Percentiles rank a stretch among this genome's conserved stretches.
phyloP scores from a whole-genome alignment of 257 asterid genomes.

The Striga asiatica region DNA sequence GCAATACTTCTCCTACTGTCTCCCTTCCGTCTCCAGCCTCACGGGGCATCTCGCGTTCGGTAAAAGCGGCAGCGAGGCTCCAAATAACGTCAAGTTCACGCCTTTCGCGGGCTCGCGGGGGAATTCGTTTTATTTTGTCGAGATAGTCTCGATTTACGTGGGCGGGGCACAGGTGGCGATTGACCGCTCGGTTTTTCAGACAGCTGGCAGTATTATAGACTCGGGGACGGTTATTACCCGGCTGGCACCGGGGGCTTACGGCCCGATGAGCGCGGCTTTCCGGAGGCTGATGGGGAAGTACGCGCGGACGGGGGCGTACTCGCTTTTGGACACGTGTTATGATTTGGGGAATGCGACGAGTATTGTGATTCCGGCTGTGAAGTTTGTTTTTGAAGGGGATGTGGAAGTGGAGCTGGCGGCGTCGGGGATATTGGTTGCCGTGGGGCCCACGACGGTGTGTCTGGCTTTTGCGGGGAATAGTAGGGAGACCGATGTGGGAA shows the following conservation, averaged over 20 bases:
- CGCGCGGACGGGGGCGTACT: constrained; percentile 34
- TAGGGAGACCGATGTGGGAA: constrained; percentile 24
- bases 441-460: constrained; percentile 24
- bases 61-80: constrained; percentile 15
- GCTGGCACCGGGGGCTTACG: constrained; percentile 50
- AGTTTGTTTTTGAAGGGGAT: constrained; percentile 40
- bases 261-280: constrained; percentile 36
- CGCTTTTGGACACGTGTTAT: constrained; percentile 59
- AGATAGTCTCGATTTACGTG: constrained; percentile 27
- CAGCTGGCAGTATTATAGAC: constrained; percentile 51
- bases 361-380: constrained; percentile 29
- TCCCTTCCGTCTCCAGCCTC: constrained; percentile 46
- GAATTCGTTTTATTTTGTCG: constrained; percentile 35
- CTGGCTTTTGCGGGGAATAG: constrained; percentile 59
- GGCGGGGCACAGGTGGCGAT: constrained; percentile 43
- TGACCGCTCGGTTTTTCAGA: constrained; percentile 29
- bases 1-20: constrained; percentile 66
- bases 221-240: constrained; percentile 86
- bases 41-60: constrained; percentile 65
- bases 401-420: constrained; percentile 29
- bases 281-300: constrained; percentile 37
- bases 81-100: constrained; percentile 23
- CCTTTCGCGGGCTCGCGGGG: constrained; percentile 33
- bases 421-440: constrained; percentile 23
- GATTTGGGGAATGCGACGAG: constrained; percentile 28